These are phyloP conservation scores for Beauveria pseudobassiana DNA, from an alignment of 2,329 filamentous ascomycete species.

Conservation along the genomic window DNA sequence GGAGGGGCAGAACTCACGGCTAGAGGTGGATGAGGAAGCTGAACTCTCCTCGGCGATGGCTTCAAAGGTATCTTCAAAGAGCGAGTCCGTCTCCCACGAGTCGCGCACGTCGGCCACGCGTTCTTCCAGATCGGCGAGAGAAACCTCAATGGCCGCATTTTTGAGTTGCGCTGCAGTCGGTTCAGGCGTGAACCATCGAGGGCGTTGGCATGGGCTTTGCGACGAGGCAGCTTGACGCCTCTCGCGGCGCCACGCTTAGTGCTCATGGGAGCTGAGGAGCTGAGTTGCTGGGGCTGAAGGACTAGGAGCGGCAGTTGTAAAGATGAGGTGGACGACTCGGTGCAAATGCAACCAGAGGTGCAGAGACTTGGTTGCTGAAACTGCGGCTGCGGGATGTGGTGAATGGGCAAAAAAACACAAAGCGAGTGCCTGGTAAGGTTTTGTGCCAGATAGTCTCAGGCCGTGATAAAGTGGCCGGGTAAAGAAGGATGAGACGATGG, in stretches of 20 bases:
- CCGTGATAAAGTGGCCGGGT: slow-evolving; percentile 4
- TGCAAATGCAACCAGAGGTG: background rate
- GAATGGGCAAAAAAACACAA: background rate
- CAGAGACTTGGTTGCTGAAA: background rate
- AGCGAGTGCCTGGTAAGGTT: background rate
- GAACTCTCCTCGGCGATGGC: slow-evolving; percentile 44
- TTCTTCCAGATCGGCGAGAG: slow-evolving; percentile 41
- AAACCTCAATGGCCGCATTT: slow-evolving; percentile 27
- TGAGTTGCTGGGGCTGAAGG: background rate
- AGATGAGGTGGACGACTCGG: background rate
- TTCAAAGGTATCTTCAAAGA: slow-evolving; percentile 56
- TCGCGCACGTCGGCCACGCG: slow-evolving; percentile 44
- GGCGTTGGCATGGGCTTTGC: slow-evolving; percentile 28
- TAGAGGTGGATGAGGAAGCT: slow-evolving; percentile 30
- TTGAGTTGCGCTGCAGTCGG: slow-evolving; percentile 29
- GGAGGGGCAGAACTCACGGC: slow-evolving; percentile 32
- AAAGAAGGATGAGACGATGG: background rate
- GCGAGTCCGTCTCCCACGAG: slow-evolving; percentile 56
- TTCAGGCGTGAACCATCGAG: slow-evolving; percentile 27
- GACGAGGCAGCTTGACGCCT: slow-evolving; percentile 24
- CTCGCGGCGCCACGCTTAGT: slow-evolving; percentile 23
- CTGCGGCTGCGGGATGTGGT: background rate
- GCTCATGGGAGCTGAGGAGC: slow-evolving; percentile 19
- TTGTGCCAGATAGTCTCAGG: background rate
- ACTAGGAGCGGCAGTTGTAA: background rate